A percentile compares a stretch with the other conserved stretches of the same genome.
Conservation (phyloP, 768 basidiomycete species). For the Xanthoconium stramineum region DNA sequence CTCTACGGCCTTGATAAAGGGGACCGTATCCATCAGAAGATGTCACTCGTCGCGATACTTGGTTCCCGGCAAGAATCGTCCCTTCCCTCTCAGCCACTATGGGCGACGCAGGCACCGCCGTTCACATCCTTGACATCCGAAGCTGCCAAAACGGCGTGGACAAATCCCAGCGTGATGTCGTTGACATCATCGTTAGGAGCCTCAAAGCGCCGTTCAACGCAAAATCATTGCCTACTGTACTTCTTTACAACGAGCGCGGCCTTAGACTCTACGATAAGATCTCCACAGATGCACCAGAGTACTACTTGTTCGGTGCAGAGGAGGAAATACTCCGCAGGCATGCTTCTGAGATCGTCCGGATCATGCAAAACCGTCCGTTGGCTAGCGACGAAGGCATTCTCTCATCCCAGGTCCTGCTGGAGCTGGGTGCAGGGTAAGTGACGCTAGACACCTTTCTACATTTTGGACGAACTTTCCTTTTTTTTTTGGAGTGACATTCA, state of each 20-base stretch:
- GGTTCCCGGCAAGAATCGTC: not conserved
- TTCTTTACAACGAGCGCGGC: conserved; percentile 85
- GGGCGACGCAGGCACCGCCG: conserved; percentile 19
- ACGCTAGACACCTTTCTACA: not conserved
- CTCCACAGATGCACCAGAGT: conserved; percentile 73
- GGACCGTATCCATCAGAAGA: not conserved
- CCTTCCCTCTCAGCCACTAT: conserved; percentile 7
- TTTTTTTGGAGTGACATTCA: not conserved
- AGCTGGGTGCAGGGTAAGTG: conserved; percentile 91
- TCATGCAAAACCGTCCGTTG: conserved; percentile 52
- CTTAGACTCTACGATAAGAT: conserved; percentile 84
- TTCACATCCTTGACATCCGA: conserved; percentile 25
- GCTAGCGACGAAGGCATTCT: conserved; percentile 22
- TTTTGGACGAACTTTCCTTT: no score
- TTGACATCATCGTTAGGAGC: conserved; percentile 50
- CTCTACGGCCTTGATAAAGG: conserved; percentile 1
- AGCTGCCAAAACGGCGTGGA: conserved; percentile 4
- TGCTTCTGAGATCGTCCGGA: conserved; percentile 68
- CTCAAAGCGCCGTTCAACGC: conserved; percentile 51
- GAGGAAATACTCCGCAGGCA: conserved; percentile 76
- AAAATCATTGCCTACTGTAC: conserved; percentile 73
- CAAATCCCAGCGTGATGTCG: conserved; percentile 31
- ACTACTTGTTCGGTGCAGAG: conserved; percentile 90
- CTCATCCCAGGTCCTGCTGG: conserved; percentile 63
- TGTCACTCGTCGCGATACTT: not conserved